phyloP scores from a whole-genome alignment of 1,139 yeast species.

The Ogataea hybrid region DNA sequence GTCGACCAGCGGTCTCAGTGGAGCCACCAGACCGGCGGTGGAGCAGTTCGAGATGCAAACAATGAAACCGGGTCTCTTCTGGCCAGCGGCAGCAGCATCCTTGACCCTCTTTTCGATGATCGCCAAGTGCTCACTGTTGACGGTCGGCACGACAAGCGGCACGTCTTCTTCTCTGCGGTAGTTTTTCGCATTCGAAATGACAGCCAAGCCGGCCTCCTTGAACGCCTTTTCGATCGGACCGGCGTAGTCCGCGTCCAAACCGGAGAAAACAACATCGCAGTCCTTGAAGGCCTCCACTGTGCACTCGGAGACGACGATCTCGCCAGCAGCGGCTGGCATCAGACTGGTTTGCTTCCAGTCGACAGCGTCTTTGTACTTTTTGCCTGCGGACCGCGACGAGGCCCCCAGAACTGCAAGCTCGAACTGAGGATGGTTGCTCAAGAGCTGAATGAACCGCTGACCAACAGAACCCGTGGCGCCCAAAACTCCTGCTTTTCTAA shows the following conservation, averaged over 20 bases:
- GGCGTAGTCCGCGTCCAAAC: constrained; percentile 90
- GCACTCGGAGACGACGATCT: constrained; percentile 74
- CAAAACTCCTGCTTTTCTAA: constrained; percentile 75
- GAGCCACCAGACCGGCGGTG: constrained; percentile 97
- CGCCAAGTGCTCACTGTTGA: constrained; percentile 88
- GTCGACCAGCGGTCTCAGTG: constrained; percentile 88
- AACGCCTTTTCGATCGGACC: constrained; percentile 89
- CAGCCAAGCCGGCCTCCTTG: constrained; percentile 75
- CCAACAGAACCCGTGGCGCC: constrained; percentile 99
- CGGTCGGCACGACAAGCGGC: constrained; percentile 93
- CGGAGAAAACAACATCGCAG: constrained; percentile 94
- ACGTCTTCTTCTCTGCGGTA: constrained; percentile 86
- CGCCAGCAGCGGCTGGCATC: constrained; percentile 66
- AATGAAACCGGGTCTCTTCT: constrained; percentile 72
- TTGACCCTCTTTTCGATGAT: constrained; percentile 63
- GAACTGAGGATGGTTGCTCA: constrained; percentile 87
- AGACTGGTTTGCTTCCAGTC: constrained; percentile 93
- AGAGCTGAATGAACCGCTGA: constrained; percentile 84
- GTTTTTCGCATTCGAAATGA: constrained; percentile 93
- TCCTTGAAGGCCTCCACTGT: constrained; percentile 70
- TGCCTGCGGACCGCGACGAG: constrained; percentile 91
- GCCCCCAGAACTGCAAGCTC: constrained; percentile 88
- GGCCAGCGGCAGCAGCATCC: constrained; percentile 48
- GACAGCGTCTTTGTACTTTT: constrained; percentile 77
- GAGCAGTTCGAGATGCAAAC: constrained; percentile 98